Base-by-base conservation (phyloP, 768 basidiomycete species). In the Albatrellus ellisii region DNA sequence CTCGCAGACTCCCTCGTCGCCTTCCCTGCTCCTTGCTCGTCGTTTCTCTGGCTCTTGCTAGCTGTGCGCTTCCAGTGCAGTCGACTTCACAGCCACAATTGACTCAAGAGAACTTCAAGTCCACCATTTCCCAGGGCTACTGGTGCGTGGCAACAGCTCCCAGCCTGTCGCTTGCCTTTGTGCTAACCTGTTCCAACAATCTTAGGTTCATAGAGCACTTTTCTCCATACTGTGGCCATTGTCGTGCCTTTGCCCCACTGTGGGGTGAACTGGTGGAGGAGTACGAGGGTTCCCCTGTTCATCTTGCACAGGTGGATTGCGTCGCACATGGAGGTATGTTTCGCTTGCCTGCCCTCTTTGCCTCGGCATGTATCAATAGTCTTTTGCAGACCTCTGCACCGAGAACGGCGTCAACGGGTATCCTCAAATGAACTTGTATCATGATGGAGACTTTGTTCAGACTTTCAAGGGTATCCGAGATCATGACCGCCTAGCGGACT, bases 201-300 rank as follows among this genome's bases (percentile, higher is more conserved):
- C 29, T 22, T 47, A 69, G 77, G 77, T 77, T 92, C 45, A 65
- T 94, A 37, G 89, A 94, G 52, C 81, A 85, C 58, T 95, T 75
- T 56, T 90, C 86, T 1, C 91, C 91, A 0, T 80, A 78, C 54
- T 95, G 91, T 52, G 56, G 59, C 4, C 90, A 94, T 55, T 95
- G 90, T 59, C 67, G 69, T 25, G 56, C 62, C 0, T 94, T 95
- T 51, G 77, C 75, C 8, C 81, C 90, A 0, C 88, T 79, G 21
- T 95, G 91, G 89, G 66, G 76, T 32, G 60, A 76, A 36, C 64
- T 94, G 6, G 75, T 73, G 5, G 59, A 63, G 12, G 65, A 75
- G 25, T 66, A 66, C 22, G 62, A 68, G 60, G 64, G 53, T 46
- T 70, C 67, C 45, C 55, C 48, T 27, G 59, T 92, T 6, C 69